These are phyloP conservation scores for Gossypium trilobum DNA, from an alignment of 441 rosid genomes.

Conservation along the genomic window DNA sequence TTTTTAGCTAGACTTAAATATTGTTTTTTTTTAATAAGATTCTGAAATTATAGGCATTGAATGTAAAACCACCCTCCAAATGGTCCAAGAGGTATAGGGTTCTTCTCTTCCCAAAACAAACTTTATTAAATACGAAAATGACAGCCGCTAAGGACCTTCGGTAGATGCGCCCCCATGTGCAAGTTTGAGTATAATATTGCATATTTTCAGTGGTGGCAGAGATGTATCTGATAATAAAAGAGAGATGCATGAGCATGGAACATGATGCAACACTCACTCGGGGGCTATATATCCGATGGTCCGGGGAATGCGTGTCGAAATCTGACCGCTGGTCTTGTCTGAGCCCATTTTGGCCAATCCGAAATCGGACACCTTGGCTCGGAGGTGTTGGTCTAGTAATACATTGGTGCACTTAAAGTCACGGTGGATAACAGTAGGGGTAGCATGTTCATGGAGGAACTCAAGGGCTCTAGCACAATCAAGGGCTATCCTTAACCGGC, in stretches of 20 bases:
- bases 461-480: slow-evolving; percentile 78
- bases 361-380: slow-evolving; percentile 69
- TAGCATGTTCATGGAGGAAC: slow-evolving; percentile 62
- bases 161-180: slow-evolving; percentile 24
- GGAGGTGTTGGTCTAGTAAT: slow-evolving; percentile 46
- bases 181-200: background rate
- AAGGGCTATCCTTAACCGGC: slow-evolving; percentile 66
- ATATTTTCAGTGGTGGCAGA: slow-evolving; percentile 2
- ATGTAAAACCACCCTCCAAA: background rate
- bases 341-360: slow-evolving; percentile 73
- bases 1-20: no score
- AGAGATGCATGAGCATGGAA: slow-evolving; percentile 11
- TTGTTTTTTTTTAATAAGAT: background rate
- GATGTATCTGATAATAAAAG: background rate
- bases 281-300: slow-evolving; percentile 82
- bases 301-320: slow-evolving; percentile 56
- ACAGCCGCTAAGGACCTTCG: slow-evolving; percentile 16
- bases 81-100: background rate
- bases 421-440: slow-evolving; percentile 69
- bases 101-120: background rate
- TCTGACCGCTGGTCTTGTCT: slow-evolving; percentile 62
- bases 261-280: slow-evolving; percentile 53
- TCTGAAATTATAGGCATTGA: background rate
- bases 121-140: slow-evolving; percentile 22
- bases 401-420: slow-evolving; percentile 72